phyloP scores from a whole-genome alignment of 805 yeast species.

The Candida sithepensis region DNA sequence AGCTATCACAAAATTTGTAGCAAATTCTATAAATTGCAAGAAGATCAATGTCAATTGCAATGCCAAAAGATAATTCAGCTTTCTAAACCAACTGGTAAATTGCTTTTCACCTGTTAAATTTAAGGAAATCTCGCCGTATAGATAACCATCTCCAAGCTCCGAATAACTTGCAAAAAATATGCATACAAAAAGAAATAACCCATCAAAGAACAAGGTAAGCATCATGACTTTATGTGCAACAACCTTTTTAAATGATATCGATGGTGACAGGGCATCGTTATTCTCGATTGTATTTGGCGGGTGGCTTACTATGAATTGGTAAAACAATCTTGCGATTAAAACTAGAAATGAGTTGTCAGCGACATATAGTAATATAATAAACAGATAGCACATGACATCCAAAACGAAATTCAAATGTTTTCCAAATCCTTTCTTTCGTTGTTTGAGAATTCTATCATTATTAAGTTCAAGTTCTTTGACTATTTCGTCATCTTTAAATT shows the following conservation, averaged over 20 bases:
- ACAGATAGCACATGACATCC: slow-evolving; percentile 34
- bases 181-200: slow-evolving; percentile 32
- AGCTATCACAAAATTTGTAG: slow-evolving; percentile 30
- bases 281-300: slow-evolving; percentile 38
- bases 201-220: slow-evolving; percentile 22
- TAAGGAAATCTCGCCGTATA: slow-evolving; percentile 37
- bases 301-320: slow-evolving; percentile 36
- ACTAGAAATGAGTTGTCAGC: slow-evolving; percentile 38
- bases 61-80: slow-evolving; percentile 23
- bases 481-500: slow-evolving; percentile 12
- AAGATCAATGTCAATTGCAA: slow-evolving; percentile 30
- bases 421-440: slow-evolving; percentile 39
- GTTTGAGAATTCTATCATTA: slow-evolving; percentile 38
- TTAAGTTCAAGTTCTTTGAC: slow-evolving; percentile 36
- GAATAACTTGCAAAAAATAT: slow-evolving; percentile 31
- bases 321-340: slow-evolving; percentile 30
- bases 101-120: slow-evolving; percentile 45
- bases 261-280: slow-evolving; percentile 14
- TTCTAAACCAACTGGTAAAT: slow-evolving; percentile 24
- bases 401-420: slow-evolving; percentile 33
- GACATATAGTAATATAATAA: slow-evolving; percentile 37
- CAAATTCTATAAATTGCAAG: slow-evolving; percentile 28
- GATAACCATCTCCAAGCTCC: slow-evolving; percentile 22
- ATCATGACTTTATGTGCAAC: slow-evolving; percentile 31
- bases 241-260: slow-evolving; percentile 21